Evolutionary conservation across 805 yeast species (phyloP).

Genomic region (Saccharomycopsis fibuligera): DNA sequence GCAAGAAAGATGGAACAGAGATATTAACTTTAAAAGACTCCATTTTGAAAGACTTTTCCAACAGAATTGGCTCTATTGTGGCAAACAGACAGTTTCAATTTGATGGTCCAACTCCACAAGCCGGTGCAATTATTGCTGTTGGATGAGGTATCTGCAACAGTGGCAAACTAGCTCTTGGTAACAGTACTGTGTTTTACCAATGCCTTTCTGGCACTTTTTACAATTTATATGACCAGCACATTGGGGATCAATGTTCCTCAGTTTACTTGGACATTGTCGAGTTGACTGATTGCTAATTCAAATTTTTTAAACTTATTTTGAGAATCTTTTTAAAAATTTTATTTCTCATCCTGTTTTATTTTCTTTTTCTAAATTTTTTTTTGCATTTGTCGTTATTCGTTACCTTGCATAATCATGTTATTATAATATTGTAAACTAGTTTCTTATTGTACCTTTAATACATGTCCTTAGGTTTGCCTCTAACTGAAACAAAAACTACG

Average conservation of each 20-base stretch:
- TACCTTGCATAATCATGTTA: too few species aligned
- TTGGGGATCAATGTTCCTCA: constrained; percentile 57
- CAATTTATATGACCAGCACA: constrained; percentile 63
- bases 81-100: constrained; percentile 59
- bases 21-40: constrained; percentile 39
- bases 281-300: constrained; percentile 48
- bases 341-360: too few species aligned
- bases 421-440: too few species aligned
- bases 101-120: constrained; percentile 60
- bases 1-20: constrained; percentile 35
- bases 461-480: too few species aligned
- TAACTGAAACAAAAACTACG: too few species aligned
- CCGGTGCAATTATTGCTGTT: constrained; percentile 44
- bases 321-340: too few species aligned
- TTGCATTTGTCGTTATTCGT: not conserved
- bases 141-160: constrained; percentile 35
- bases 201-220: constrained; percentile 53
- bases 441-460: too few species aligned
- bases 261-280: constrained; percentile 56
- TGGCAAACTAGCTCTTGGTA: constrained; percentile 44
- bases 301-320: too few species aligned
- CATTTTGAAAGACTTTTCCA: constrained; percentile 39
- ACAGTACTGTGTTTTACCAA: constrained; percentile 42
- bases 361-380: not conserved
- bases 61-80: constrained; percentile 54